Evolutionary conservation across 2,329 filamentous ascomycete genomes (phyloP).

Genomic region (Diaporthe vexans): DNA sequence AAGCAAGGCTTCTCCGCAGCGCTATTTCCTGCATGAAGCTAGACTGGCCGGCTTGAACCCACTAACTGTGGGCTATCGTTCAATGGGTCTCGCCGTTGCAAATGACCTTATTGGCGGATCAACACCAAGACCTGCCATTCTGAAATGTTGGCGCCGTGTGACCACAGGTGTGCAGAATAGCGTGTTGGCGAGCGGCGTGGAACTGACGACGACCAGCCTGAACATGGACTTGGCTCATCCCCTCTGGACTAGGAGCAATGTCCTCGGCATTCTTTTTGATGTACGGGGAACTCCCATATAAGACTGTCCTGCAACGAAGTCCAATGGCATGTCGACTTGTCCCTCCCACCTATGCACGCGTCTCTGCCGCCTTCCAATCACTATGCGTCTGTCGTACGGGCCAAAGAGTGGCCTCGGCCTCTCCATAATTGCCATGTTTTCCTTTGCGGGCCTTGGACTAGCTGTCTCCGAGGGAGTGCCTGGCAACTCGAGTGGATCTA

Average conservation of each 20-base stretch:
- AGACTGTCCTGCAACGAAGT: background rate
- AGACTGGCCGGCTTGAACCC: conserved; percentile 16
- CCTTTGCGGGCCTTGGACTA: background rate
- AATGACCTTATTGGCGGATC: conserved; percentile 22
- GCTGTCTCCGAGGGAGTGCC: background rate
- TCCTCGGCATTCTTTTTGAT: background rate
- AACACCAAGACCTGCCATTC: conserved; percentile 21
- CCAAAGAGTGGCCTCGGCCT: background rate
- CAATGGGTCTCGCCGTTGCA: conserved; percentile 8
- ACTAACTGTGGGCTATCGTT: conserved; percentile 6
- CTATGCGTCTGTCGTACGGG: conserved; percentile 2
- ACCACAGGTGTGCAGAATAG: conserved; percentile 7
- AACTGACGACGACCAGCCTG: background rate
- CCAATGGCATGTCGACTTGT: background rate
- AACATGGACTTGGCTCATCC: background rate
- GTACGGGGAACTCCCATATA: background rate
- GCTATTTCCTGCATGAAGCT: conserved; percentile 11
- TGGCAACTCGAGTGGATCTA: conserved; percentile 9
- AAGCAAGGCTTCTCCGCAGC: conserved; percentile 31
- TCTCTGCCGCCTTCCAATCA: background rate
- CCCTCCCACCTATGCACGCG: background rate
- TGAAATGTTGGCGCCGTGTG: conserved; percentile 15
- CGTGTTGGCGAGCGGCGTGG: background rate
- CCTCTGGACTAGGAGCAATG: background rate
- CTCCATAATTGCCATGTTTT: background rate